Percentiles rank a stretch among this genome's conserved stretches.
These are phyloP conservation scores for Acacia confusa DNA, from an alignment of 306 rosid species.

Conservation along the genomic window DNA sequence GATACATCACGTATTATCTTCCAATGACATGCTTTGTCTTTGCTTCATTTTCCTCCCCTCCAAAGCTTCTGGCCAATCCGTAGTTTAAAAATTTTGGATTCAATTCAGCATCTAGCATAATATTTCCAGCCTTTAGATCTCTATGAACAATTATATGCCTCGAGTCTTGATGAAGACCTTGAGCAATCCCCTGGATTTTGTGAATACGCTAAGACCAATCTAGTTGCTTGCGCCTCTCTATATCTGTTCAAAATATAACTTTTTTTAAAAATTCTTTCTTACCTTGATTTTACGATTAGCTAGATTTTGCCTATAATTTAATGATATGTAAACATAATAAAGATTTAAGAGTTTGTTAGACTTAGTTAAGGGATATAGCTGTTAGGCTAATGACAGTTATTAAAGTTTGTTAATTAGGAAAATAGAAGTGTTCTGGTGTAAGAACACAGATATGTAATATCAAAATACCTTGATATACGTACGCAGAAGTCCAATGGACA, in stretches of 20 bases:
- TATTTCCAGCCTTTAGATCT: not conserved
- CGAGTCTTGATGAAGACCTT: not conserved
- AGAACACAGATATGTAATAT: too few species aligned
- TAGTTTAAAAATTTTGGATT: not conserved
- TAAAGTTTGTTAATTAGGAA: too few species aligned
- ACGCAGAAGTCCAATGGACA: too few species aligned
- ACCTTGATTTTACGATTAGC: not conserved
- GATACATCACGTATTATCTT: not conserved
- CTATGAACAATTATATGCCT: not conserved
- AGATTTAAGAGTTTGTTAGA: too few species aligned
- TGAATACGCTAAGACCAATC: not conserved
- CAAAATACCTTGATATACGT: too few species aligned
- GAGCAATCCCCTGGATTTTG: not conserved
- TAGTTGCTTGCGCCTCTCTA: not conserved
- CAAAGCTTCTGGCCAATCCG: not conserved
- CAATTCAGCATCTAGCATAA: not conserved
- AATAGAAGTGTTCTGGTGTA: too few species aligned
- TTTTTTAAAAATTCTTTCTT: not conserved
- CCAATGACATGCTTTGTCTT: not conserved
- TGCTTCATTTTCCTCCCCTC: not conserved
- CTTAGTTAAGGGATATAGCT: too few species aligned
- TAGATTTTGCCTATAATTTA: not conserved
- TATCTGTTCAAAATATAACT: constrained; percentile 21
- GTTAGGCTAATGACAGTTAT: too few species aligned
- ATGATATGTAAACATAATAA: not conserved